Base-by-base conservation (phyloP, 352 stramenopile species). In the Globisporangium camurandrum region DNA sequence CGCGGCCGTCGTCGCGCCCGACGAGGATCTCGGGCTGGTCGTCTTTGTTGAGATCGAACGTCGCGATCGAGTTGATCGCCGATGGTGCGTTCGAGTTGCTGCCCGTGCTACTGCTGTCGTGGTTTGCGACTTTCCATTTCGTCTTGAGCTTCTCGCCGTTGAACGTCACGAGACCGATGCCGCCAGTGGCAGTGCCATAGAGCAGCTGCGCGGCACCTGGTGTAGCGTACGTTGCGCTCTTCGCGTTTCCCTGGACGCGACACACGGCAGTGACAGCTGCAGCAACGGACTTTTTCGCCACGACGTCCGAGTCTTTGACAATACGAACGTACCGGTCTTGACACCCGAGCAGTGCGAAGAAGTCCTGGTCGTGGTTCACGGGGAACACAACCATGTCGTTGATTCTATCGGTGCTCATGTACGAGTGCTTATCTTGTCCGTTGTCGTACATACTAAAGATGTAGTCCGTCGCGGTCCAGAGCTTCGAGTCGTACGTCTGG, bases 371-470 rank as follows among this genome's bases (percentile, higher is more conserved):
- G 45, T 84, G 69, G 46, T 66, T 76, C 3, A 84, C 62, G 2
- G 54, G 48, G 20, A 87, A 58, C 23, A 89, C 57, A 34, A 84
- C 40, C 36, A 85, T 80, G 66, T 89, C 80, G 57, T 88, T 85
- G 64, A 95, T 92, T 46, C 68, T 67, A 57, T 93, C 84, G 20
- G 75, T 64, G 56, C 69, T 79, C 61, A 89, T 83, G 56, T 84
- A 87, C 46, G 72, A 87, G 49, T 85, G 62, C 46, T 80, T 86
- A 54, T 95, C 84, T 10, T 65, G 59, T n/a, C 73, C 78, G 44
- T 84, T 86, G 20, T 89, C 78, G 67, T 91, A 95, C 56, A 84
- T 66, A 53, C 82, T 92, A 46, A 86, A 87, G 46, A 85, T 84
- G 46, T 77, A 88, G 51, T 92, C 79, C 1, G 75, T 91, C 5